Evolutionary conservation across 495 filamentous ascomycete species (phyloP).

Genomic region (Staphylotrichum tortipilum): DNA sequence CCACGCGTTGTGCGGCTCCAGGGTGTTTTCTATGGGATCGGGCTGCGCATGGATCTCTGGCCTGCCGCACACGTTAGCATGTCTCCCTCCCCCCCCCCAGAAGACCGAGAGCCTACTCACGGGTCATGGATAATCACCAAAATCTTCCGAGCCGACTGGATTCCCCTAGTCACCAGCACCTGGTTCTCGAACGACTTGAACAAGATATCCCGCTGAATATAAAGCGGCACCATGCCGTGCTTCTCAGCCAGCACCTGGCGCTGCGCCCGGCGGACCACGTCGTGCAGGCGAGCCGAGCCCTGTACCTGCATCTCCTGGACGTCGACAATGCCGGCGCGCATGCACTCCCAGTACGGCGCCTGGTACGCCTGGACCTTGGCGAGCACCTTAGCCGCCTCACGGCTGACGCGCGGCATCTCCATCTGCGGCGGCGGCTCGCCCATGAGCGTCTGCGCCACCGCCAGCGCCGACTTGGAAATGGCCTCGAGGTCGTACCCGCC

Average conservation of each 20-base stretch:
- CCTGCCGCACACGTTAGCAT: no score
- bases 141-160: conserved; percentile 39
- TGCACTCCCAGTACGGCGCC: conserved; percentile 53
- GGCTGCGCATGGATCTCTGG: conserved; percentile 63
- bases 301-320: conserved; percentile 30
- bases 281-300: conserved; percentile 37
- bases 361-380: conserved; percentile 45
- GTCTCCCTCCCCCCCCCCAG: no score
- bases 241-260: conserved; percentile 56
- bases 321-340: conserved; percentile 44
- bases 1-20: conserved; percentile 77
- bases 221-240: conserved; percentile 65
- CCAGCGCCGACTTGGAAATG: conserved; percentile 83
- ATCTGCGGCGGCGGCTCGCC: conserved; percentile 78
- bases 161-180: conserved; percentile 62
- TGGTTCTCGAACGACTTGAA: conserved; percentile 80
- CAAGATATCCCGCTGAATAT: conserved; percentile 60
- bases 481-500: conserved; percentile 92
- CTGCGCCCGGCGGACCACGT: conserved; percentile 70
- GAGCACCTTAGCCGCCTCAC: conserved; percentile 41
- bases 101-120: no score
- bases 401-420: conserved; percentile 40
- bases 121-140: conserved; percentile 76
- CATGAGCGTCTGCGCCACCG: conserved; percentile 88
- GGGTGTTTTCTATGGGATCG: conserved; percentile 56